phyloP scores from a whole-genome alignment of 352 stramenopile species.

The Phytopythium kandeliae region DNA sequence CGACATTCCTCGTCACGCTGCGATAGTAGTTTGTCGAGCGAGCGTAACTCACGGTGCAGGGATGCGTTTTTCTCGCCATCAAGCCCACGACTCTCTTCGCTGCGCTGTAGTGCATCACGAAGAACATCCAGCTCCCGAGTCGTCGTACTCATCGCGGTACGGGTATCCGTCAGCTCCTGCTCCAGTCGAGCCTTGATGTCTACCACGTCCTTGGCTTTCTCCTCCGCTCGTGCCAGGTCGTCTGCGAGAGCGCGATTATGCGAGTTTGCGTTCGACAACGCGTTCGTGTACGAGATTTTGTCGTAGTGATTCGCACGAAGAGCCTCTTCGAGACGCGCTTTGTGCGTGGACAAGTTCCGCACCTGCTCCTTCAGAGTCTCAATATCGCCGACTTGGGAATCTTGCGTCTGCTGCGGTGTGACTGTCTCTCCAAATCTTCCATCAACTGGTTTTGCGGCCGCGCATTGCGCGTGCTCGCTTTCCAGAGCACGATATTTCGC shows the following conservation, averaged over 20 bases:
- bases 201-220: slow-evolving; percentile 41
- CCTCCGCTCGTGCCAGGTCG: slow-evolving; percentile 49
- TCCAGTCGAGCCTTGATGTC: slow-evolving; percentile 34
- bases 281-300: slow-evolving; percentile 81
- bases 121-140: slow-evolving; percentile 54
- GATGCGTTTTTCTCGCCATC: slow-evolving; percentile 71
- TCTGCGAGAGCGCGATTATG: slow-evolving; percentile 64
- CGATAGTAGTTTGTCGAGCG: slow-evolving; percentile 65
- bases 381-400: slow-evolving; percentile 4
- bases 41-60: slow-evolving; percentile 55
- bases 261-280: slow-evolving; percentile 67
- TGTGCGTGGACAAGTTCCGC: slow-evolving; percentile 40
- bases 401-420: slow-evolving; percentile 2
- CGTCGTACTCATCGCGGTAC: slow-evolving; percentile 29
- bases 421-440: background rate
- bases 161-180: slow-evolving; percentile 32
- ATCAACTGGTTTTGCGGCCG: slow-evolving; percentile 4
- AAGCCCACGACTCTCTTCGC: slow-evolving; percentile 39
- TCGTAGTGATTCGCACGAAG: slow-evolving; percentile 75
- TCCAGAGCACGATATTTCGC: slow-evolving; percentile 44
- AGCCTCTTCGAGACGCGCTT: slow-evolving; percentile 65
- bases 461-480: slow-evolving; percentile 32
- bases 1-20: slow-evolving; percentile 71
- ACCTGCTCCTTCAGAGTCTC: slow-evolving; percentile 49
- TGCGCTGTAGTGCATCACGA: slow-evolving; percentile 47